A percentile compares a stretch with the other conserved stretches of the same genome.
These are phyloP conservation scores for Talaromyces borbonicus DNA, from an alignment of 495 filamentous ascomycete genomes.

Conservation along the genomic window DNA sequence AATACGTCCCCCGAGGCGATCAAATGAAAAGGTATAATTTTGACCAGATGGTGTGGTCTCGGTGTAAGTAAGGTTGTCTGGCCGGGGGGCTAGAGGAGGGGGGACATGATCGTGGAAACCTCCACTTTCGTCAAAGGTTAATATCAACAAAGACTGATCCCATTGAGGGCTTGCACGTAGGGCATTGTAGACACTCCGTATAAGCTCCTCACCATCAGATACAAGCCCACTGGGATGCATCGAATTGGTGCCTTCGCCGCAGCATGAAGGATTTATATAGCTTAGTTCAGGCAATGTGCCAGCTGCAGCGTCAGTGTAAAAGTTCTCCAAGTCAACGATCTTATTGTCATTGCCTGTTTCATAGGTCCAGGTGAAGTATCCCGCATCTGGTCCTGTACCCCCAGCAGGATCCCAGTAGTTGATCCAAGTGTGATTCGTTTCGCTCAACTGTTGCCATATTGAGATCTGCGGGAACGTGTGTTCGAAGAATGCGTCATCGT, in stretches of 20 bases:
- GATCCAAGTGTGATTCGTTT: slow-evolving; percentile 34
- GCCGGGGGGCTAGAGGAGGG: slow-evolving; percentile 27
- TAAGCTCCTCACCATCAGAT: slow-evolving; percentile 35
- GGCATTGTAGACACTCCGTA: slow-evolving; percentile 41
- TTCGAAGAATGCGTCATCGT: slow-evolving; percentile 30
- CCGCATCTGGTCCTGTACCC: slow-evolving; percentile 25
- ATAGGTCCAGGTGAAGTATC: slow-evolving; percentile 36
- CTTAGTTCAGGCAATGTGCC: slow-evolving; percentile 35
- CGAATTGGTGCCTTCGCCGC: slow-evolving; percentile 29
- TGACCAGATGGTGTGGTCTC: slow-evolving; percentile 28
- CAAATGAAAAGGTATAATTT: slow-evolving; percentile 34
- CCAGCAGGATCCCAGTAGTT: slow-evolving; percentile 35
- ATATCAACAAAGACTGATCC: slow-evolving; percentile 36
- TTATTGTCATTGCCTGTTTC: slow-evolving; percentile 22
- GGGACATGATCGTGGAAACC: slow-evolving; percentile 43
- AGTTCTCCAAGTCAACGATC: slow-evolving; percentile 13
- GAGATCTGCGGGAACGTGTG: slow-evolving; percentile 29
- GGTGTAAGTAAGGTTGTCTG: slow-evolving; percentile 34
- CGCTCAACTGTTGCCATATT: slow-evolving; percentile 38
- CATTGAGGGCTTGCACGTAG: slow-evolving; percentile 35
- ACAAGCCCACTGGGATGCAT: slow-evolving; percentile 38
- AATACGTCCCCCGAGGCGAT: slow-evolving; percentile 39
- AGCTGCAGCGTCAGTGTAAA: slow-evolving; percentile 27
- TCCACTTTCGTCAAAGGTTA: slow-evolving; percentile 40
- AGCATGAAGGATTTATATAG: slow-evolving; percentile 45